Percentiles rank a stretch among this genome's conserved stretches.
Evolutionary conservation across 2,329 filamentous ascomycete species (phyloP).

Genomic region (Endoconidiophora polonica): DNA sequence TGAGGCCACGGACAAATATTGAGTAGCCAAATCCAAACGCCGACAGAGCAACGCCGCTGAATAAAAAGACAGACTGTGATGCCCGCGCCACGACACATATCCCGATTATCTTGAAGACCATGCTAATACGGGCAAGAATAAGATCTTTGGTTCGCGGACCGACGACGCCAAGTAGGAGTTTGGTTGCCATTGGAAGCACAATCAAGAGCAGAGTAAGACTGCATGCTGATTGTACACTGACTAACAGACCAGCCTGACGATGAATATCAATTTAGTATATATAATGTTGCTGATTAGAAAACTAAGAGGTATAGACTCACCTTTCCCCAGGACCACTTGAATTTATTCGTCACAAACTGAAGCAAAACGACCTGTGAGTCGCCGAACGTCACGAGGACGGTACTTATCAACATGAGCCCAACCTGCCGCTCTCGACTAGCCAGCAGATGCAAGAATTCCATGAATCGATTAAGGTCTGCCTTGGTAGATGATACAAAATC

Average conservation of each 20-base stretch:
- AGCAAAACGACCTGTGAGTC: slow-evolving; percentile 14
- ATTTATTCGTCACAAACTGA: slow-evolving; percentile 18
- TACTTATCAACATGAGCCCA: slow-evolving; percentile 10
- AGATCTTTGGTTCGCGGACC: slow-evolving; percentile 11
- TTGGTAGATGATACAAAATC: slow-evolving; percentile 8
- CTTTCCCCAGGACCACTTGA: slow-evolving; percentile 15
- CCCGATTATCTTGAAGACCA: slow-evolving; percentile 14
- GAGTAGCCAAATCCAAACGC: slow-evolving; percentile 12
- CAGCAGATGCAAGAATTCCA: slow-evolving; percentile 8
- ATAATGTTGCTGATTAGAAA: neutral
- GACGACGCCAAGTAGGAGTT: slow-evolving; percentile 1
- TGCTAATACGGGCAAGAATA: slow-evolving; percentile 13
- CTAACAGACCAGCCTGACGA: slow-evolving; percentile 5
- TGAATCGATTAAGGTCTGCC: slow-evolving; percentile 3
- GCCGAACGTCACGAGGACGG: slow-evolving; percentile 10
- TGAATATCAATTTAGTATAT: neutral
- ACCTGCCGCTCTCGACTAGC: slow-evolving; percentile 8
- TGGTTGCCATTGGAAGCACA: slow-evolving; percentile 5
- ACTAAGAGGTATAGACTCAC: neutral
- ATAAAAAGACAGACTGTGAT: slow-evolving; percentile 7
- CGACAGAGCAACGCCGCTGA: slow-evolving; percentile 8
- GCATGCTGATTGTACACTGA: slow-evolving; percentile 10
- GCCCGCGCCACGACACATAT: slow-evolving; percentile 10
- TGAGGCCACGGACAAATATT: slow-evolving; percentile 14
- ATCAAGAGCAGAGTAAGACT: slow-evolving; percentile 9